Base-by-base conservation (phyloP, 345 rosid genomes). In the Nasturtium officinale region DNA sequence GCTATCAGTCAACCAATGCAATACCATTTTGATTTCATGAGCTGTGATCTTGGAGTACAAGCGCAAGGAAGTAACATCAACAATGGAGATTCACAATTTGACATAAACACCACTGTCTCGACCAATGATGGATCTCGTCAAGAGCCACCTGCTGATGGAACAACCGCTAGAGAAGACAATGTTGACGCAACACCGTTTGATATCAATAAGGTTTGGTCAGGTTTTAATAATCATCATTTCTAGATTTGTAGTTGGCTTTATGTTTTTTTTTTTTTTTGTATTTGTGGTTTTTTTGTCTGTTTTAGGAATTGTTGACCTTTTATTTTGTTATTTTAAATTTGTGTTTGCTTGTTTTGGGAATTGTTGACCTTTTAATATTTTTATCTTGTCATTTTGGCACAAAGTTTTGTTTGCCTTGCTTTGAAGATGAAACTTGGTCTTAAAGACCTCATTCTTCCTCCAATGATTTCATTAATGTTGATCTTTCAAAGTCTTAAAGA, bases 71-170 rank as follows among this genome's bases (percentile, higher is more conserved):
- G 3, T 20, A 50, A 60, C 48, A 50, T 29, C 23, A 30, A 30
- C 61, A 74, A 17, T 6, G 28, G 7, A 2, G 38, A 13, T 32
- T 20, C 29, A 5, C 48, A 70, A 4, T 35, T 71, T 60, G 3
- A 71, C 11, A 1, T 4, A 26, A 71, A 6, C 56, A 54, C 6
- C 71, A 65, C 13, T 9, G 13, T 40, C 0, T 7, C 29, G 5
- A 6, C 12, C 21, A 48, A 47, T 4, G 3, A 38, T 28, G 62
- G 47, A 51, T 0, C n/a, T 8, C 13, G 55, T 17, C 47, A 23
- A 29, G 73, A 59, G 55, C 61, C 12, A 45, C 71, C 29, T 18
- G 54, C 33, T 9, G 26, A 29, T 67, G 56, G 11, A 60, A n/a
- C 62, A 67, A 52, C 12, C 0, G 3, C 17, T 0, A 12, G 21